Evolutionary conservation across 768 basidiomycete genomes (phyloP), one percentile per base, ranked within the genome.

Genomic region (Termitomyces heimii): DNA sequence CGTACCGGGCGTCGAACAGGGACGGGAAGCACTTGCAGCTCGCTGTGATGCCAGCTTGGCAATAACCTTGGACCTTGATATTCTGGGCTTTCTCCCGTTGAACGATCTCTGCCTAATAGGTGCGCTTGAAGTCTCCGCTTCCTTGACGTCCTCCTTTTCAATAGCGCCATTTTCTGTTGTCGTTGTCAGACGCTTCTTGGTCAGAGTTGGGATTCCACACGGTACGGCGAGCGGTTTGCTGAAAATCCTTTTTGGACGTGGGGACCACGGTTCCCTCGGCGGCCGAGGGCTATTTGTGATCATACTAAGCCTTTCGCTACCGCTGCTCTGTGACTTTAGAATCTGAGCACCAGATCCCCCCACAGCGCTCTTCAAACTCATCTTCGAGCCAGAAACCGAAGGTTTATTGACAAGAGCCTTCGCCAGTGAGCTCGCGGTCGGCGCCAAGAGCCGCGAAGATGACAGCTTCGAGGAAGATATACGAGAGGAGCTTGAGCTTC

Each of bases 1-100:
- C 46, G 56, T 66, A 65, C 70, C 45, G 54, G 62, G 62, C 20
- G 62, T 62, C 24, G 54, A 59, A 18, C 57, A 53, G 22, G 58
- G 56, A 31, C 46, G 44, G 31, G 63, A 55, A 37, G 62, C 51
- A 29, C 58, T 61, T 2, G 81, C 80, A 14, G 79, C 82, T 6
- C 90, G 82, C 68, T 92, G 86, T 14, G 86, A 86, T 1, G 85
- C 87, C 35, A 92, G 73, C 62, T 78, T 82, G 0, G 89, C 87
- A 45, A 92, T 89, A 40, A 92, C 88, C 59, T 85, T 86, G 28
- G 88, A 89, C 39, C 91, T 82, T 43, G 90, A 92, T 60, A 92
- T 89, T 8, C 89, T 82, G 4, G 90, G 90, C 66, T 83, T 85
- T 56, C 87, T 81, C 9, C 79, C 76, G 28, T 75, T 68, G 20